Base-by-base conservation (phyloP, 116 monocot species). In the Iris pallida region DNA sequence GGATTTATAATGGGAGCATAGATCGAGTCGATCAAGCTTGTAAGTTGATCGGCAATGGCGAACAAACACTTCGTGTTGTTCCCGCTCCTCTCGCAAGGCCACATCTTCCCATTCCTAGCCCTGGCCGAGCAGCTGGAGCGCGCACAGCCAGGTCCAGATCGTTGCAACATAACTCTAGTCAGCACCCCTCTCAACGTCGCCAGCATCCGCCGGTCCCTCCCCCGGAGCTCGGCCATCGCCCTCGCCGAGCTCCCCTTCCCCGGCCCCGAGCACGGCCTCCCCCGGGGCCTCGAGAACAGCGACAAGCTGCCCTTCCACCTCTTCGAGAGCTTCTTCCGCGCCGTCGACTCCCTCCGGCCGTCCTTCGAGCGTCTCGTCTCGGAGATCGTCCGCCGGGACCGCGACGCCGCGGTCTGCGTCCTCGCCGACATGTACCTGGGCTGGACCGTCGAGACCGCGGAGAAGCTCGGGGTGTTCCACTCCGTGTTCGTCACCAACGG, bases 21-120 rank as follows among this genome's bases (percentile, higher is more conserved):
- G n/a, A n/a, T n/a, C n/a, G n/a, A n/a, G n/a, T n/a, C n/a, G n/a
- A n/a, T n/a, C n/a, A n/a, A n/a, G n/a, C n/a, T n/a, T n/a, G n/a
- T 30, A 30, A 30, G 30, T 30, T 30, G 30, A 1, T 30, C 3
- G 3, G 30, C 30, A 30, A 30, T 7, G 57, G 3, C 1, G 49
- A 46, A 42, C 14, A 69, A 56, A 12, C 77, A 73, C 62, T 61
- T 84, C 18, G 60, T 88, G 2, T 5, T 92, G 48, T 58, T 92
- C 56, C 88, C 89, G 1, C 83, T 76, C 81, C 74, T 92, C 82
- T 82, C 85, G 0, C 79, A 88, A 47, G 85, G 85, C 64, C 85
- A 88, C 60, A 5, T 88, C 70, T 76, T 51, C 53, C 88, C 88
- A 5, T 85, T 82, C 82, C 44, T 81, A 16, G 6, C 61, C 9